These are phyloP conservation scores for Cyamopsis tetragonoloba DNA, from an alignment of 306 rosid genomes.

Conservation along the genomic window DNA sequence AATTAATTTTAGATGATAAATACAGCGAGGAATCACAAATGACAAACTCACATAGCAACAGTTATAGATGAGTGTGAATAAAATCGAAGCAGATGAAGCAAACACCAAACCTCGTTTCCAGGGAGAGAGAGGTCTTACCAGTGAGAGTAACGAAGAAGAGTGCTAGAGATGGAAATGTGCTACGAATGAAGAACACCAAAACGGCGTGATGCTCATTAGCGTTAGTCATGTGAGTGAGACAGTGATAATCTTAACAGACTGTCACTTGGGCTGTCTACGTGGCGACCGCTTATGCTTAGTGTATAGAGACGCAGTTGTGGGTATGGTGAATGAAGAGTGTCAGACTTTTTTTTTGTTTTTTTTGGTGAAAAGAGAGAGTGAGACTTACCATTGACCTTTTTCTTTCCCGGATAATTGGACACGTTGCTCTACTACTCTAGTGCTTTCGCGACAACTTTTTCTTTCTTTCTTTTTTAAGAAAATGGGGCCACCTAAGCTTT, in stretches of 20 bases:
- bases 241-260: neutral
- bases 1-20: neutral
- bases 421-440: too few species aligned
- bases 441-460: too few species aligned
- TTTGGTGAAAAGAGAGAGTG: too few species aligned
- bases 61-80: neutral
- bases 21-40: neutral
- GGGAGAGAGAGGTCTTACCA: neutral
- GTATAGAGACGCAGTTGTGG: constrained; percentile 21
- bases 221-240: neutral
- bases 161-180: neutral
- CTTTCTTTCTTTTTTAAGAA: too few species aligned
- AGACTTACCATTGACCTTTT: too few species aligned
- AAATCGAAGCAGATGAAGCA: neutral
- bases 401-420: too few species aligned
- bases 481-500: too few species aligned
- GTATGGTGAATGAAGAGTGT: neutral
- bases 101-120: neutral
- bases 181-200: neutral
- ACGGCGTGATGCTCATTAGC: too few species aligned
- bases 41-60: neutral
- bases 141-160: neutral
- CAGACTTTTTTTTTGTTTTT: neutral
- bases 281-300: neutral
- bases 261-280: constrained; percentile 17